phyloP scores from a whole-genome alignment of 495 filamentous ascomycete species.

The Trichoderma reesei region DNA sequence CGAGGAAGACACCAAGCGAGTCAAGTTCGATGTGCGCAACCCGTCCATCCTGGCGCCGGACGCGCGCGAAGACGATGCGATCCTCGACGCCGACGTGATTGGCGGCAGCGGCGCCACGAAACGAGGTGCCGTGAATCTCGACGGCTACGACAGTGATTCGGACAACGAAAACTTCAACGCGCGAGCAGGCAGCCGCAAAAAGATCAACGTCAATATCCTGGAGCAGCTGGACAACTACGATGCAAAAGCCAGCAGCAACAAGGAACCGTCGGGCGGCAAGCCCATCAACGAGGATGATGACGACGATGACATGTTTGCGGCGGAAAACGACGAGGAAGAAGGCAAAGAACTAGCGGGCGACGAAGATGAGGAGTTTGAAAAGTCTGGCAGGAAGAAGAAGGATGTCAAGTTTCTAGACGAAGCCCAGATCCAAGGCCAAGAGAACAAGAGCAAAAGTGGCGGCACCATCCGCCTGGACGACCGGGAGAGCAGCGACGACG shows the following conservation, averaged over 20 bases:
- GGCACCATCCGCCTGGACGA: constrained; percentile 49
- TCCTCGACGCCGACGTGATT: constrained; percentile 87
- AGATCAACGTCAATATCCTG: constrained; percentile 31
- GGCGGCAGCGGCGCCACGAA: constrained; percentile 71
- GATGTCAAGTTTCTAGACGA: constrained; percentile 65
- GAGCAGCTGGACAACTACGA: constrained; percentile 37
- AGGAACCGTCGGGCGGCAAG: constrained; percentile 23
- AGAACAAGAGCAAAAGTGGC: constrained; percentile 59
- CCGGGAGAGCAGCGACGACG: constrained; percentile 60
- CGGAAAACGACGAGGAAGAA: constrained; percentile 54
- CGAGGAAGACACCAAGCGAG: constrained; percentile 60
- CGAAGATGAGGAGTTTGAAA: constrained; percentile 46
- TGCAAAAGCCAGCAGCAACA: constrained; percentile 17
- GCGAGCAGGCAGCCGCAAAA: constrained; percentile 48
- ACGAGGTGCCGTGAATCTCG: constrained; percentile 86
- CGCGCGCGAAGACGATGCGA: constrained; percentile 61
- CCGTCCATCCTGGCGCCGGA: constrained; percentile 76
- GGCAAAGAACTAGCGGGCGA: constrained; percentile 24
- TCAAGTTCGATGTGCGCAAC: constrained; percentile 91
- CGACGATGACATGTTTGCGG: constrained; percentile 88
- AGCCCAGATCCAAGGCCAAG: constrained; percentile 79
- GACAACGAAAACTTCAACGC: constrained; percentile 83
- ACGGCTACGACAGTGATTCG: constrained; percentile 93
- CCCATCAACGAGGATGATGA: constrained; percentile 53
- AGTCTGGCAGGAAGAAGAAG: constrained; percentile 58